phyloP scores from a whole-genome alignment of 164 flowering plant species.

The Brasenia schreberi region DNA sequence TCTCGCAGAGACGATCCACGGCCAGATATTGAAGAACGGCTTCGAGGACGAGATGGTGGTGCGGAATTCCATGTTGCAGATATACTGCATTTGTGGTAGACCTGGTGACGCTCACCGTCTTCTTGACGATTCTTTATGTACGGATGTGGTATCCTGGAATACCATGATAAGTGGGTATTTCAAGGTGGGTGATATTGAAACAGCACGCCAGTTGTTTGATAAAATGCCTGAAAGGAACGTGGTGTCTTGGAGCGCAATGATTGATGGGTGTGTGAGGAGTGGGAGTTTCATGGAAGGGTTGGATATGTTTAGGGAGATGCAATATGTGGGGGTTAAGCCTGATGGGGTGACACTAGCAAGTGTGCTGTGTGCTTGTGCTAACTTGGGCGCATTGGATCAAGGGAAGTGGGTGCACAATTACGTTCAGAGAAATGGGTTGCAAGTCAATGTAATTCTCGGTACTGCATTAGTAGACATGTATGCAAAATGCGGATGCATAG shows the following conservation, averaged over 20 bases:
- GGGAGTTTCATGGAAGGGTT: slow-evolving; percentile 22
- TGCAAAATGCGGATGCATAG: slow-evolving; percentile 32
- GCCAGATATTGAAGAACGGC: slow-evolving; percentile 18
- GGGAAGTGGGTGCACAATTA: slow-evolving; percentile 33
- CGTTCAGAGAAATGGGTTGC: slow-evolving; percentile 12
- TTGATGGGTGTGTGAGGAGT: slow-evolving; percentile 26
- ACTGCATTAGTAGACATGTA: slow-evolving; percentile 37
- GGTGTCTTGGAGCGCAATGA: slow-evolving; percentile 40
- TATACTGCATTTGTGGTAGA: slow-evolving; percentile 3
- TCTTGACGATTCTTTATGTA: slow-evolving; percentile 9
- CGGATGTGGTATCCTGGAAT: slow-evolving; percentile 19
- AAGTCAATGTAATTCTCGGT: slow-evolving; percentile 20
- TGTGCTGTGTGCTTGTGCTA: slow-evolving; percentile 34
- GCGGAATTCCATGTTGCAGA: slow-evolving; percentile 3
- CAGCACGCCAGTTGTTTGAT: slow-evolving; percentile 15
- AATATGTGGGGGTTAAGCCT: slow-evolving; percentile 18
- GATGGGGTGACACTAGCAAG: slow-evolving; percentile 27
- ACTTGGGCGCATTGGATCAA: slow-evolving; percentile 28
- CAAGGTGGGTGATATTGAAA: slow-evolving; percentile 20
- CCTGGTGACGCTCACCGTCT: slow-evolving; percentile 8
- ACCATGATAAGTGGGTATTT: slow-evolving; percentile 15
- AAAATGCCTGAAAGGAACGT: too few relatives aligned
- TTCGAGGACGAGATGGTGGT: slow-evolving; percentile 2
- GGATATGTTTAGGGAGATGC: slow-evolving; percentile 28
- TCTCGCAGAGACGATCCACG: slow-evolving; percentile 14